These are phyloP conservation scores for Scalesia atractyloides DNA, from an alignment of 129 eudicot genomes.

Conservation along the genomic window DNA sequence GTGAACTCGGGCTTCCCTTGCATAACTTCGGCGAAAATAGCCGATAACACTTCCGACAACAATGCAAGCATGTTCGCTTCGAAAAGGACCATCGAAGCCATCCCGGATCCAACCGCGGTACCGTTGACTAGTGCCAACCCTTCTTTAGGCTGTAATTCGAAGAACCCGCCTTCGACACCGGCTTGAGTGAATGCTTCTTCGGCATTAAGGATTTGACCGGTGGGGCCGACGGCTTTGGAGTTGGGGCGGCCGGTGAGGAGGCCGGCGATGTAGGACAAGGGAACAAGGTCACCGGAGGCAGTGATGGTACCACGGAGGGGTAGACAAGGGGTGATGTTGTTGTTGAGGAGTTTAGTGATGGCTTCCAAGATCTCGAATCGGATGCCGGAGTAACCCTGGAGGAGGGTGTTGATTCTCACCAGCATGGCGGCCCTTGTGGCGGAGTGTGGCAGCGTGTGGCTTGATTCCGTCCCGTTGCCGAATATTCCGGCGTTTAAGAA, in stretches of 20 bases:
- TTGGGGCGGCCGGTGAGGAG: slow-evolving; percentile 73
- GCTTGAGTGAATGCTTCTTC: slow-evolving; percentile 49
- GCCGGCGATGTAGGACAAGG: slow-evolving; percentile 74
- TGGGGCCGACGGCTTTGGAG: slow-evolving; percentile 55
- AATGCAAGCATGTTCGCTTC: slow-evolving; percentile 67
- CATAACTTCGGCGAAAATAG: slow-evolving; percentile 72
- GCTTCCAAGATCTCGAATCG: slow-evolving; percentile 72
- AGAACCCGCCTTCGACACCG: slow-evolving; percentile 54
- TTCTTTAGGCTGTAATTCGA: slow-evolving; percentile 75
- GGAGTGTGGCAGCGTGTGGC: slow-evolving; percentile 61
- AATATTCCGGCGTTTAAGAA: slow-evolving; percentile 86
- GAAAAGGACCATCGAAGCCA: slow-evolving; percentile 64
- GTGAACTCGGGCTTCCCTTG: slow-evolving; percentile 76
- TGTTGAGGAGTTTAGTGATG: slow-evolving; percentile 64
- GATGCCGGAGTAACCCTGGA: slow-evolving; percentile 83
- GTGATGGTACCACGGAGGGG: slow-evolving; percentile 81
- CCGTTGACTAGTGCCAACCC: slow-evolving; percentile 77
- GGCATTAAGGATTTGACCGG: slow-evolving; percentile 49
- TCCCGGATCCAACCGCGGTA: slow-evolving; percentile 73
- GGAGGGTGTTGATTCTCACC: slow-evolving; percentile 83
- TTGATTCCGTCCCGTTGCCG: slow-evolving; percentile 67
- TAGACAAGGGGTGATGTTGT: slow-evolving; percentile 63
- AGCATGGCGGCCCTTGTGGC: slow-evolving; percentile 88
- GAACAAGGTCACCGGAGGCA: slow-evolving; percentile 76
- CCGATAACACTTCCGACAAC: slow-evolving; percentile 55